Percentiles rank a stretch among this genome's conserved stretches.
These are phyloP conservation scores for Thelephora aurantiotincta DNA, from an alignment of 768 basidiomycete genomes.

Conservation along the genomic window DNA sequence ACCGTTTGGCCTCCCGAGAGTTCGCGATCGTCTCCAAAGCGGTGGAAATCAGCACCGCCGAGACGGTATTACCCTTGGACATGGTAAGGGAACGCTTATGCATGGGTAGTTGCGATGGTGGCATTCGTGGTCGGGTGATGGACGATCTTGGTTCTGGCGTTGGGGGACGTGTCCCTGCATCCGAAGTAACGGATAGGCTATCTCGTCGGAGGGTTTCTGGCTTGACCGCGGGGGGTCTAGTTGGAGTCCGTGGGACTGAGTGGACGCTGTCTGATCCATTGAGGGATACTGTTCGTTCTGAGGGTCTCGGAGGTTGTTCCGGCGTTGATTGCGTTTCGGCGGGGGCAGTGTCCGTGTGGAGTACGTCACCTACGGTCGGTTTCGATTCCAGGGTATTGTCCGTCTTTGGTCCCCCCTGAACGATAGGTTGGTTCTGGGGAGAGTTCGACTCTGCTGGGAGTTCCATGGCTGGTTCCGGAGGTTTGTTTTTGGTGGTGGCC, in stretches of 20 bases:
- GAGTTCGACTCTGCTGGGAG: no score
- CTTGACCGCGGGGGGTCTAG: background rate
- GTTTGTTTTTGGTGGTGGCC: no score
- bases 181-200: constrained; percentile 6
- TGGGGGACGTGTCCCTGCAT: no score
- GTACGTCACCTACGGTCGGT: no score
- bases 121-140: background rate
- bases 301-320: no score
- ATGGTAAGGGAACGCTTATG: constrained; percentile 24
- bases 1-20: constrained; percentile 82
- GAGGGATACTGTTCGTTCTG: background rate
- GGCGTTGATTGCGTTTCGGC: no score
- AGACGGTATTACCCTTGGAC: constrained; percentile 56
- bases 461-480: no score
- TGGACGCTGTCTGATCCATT: background rate
- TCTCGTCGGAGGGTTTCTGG: background rate
- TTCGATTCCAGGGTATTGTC: no score
- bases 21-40: constrained; percentile 77
- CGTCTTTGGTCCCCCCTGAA: no score
- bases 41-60: constrained; percentile 67
- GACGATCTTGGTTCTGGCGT: no score
- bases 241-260: background rate
- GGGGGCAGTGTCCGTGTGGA: no score
- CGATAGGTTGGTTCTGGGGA: no score
- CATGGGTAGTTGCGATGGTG: background rate